Evolutionary conservation across 768 basidiomycete species (phyloP), one percentile per base, ranked within the genome.

Genomic region (Mycena olivaceomarginata): DNA sequence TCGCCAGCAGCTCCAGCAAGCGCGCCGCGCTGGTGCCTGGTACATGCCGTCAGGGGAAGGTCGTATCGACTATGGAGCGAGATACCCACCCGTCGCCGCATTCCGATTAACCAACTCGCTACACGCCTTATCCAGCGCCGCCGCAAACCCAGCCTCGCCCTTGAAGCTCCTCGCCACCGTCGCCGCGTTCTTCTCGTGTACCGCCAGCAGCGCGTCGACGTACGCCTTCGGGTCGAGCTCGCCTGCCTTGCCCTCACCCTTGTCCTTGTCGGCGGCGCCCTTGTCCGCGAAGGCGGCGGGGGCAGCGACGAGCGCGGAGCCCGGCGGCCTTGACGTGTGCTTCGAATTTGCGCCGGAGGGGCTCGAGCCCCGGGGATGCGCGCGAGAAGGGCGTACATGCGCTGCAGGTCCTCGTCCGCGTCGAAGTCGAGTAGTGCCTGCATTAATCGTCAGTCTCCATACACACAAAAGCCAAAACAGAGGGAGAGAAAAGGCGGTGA

Each of bases 321-420:
- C 98, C 98, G 9, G 96, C 93, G 80, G 93, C 92, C 90, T 98
- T 98, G 82, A 99, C 98, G 84, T 98, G 97, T 79, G 95, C 94
- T 87, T 98, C 98, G 82, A 99, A 99, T 89, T 94, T 95, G 81
- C 97, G 92, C 72, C 99, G 2, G 86, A 70, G n/a, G 98, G 89
- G 12, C 98, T 25, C 25, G 25, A 25, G 25, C 98, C 79, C 96
- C 94, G 15, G 93, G 92, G 77, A 99, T 98, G 57, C 98, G 94
- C 18, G 95, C 94, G n/a, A 99, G 90, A 20, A 99, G 89, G 11
- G 94, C 90, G 86, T 98, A 99, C 96, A 99, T 98, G 51, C 98
- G 92, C 80, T 96, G 25, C 25, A 25, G 25, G 25, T 25, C 25
- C 25, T 25, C 25, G 25, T 25, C 25, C 25, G 25, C 25, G 25